These are phyloP conservation scores for Porodaedalea pini DNA, from an alignment of 1,284 basidiomycete genomes.

Conservation along the genomic window DNA sequence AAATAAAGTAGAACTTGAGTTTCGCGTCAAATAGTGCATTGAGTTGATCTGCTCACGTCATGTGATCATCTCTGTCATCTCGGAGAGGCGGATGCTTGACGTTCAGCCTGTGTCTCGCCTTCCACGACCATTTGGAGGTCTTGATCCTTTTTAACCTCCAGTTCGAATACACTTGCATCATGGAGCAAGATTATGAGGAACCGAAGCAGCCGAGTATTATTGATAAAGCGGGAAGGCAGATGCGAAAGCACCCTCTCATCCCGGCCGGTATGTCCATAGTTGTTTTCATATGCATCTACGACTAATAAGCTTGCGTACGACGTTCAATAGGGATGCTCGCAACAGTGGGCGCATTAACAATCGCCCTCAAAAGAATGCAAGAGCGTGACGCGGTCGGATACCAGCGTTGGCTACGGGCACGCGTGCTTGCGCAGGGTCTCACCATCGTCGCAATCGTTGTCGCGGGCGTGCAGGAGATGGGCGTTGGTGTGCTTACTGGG, in stretches of 20 bases:
- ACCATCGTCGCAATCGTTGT: slow-evolving; percentile 71
- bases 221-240: slow-evolving; percentile 16
- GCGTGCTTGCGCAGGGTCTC: slow-evolving; percentile 72
- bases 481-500: slow-evolving; percentile 22
- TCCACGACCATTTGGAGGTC: too few species aligned
- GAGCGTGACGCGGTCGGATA: slow-evolving; percentile 18
- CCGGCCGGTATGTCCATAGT: slow-evolving; percentile 11
- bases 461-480: slow-evolving; percentile 31
- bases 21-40: too few species aligned
- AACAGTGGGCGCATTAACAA: slow-evolving; percentile 14
- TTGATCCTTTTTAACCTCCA: neutral
- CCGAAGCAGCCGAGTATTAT: slow-evolving; percentile 8
- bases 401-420: slow-evolving; percentile 67
- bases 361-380: slow-evolving; percentile 19
- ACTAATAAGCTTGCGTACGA: slow-evolving; percentile 1
- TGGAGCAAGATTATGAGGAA: slow-evolving; percentile 12
- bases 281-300: too few species aligned
- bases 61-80: too few species aligned
- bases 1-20: too few species aligned
- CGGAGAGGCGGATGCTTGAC: too few species aligned
- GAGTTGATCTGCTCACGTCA: too few species aligned
- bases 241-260: slow-evolving; percentile 18
- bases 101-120: too few species aligned
- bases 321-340: slow-evolving; percentile 14
- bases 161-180: slow-evolving; percentile 21